Conservation (phyloP, 805 yeast genomes). For the Teunomyces tritomae region DNA sequence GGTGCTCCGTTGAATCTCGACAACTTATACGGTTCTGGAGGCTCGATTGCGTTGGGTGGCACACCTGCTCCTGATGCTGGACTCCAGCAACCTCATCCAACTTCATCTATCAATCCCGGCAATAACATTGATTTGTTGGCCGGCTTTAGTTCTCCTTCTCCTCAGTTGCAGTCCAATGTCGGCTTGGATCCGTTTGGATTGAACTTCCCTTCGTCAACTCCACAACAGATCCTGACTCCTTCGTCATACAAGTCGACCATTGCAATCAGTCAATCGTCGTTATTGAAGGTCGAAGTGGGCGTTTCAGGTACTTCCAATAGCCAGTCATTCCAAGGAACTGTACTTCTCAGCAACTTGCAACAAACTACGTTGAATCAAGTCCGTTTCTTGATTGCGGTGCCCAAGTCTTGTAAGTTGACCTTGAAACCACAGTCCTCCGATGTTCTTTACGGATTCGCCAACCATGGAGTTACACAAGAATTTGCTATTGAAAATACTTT, state of each 20-base stretch:
- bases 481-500: constrained; percentile 37
- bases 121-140: constrained; percentile 28
- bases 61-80: constrained; percentile 6
- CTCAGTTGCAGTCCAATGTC: constrained; percentile 32
- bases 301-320: constrained; percentile 33
- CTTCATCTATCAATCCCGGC: constrained; percentile 4
- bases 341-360: constrained; percentile 51
- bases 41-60: constrained; percentile 42
- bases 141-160: constrained; percentile 42
- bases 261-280: constrained; percentile 42
- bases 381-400: constrained; percentile 67
- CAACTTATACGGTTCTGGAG: constrained; percentile 51
- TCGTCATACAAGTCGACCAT: constrained; percentile 15
- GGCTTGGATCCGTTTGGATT: constrained; percentile 42
- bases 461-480: constrained; percentile 53
- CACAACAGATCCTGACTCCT: constrained; percentile 20
- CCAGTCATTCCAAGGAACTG: constrained; percentile 40
- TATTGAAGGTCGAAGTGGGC: constrained; percentile 50
- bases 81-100: constrained; percentile 18
- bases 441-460: constrained; percentile 45
- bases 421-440: constrained; percentile 64
- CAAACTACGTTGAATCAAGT: constrained; percentile 46
- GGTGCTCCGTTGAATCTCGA: constrained; percentile 25
- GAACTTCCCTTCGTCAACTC: constrained; percentile 38
- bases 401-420: constrained; percentile 56